phyloP scores from a whole-genome alignment of 2,329 filamentous ascomycete species.

The Aspergillus thermomutatus region DNA sequence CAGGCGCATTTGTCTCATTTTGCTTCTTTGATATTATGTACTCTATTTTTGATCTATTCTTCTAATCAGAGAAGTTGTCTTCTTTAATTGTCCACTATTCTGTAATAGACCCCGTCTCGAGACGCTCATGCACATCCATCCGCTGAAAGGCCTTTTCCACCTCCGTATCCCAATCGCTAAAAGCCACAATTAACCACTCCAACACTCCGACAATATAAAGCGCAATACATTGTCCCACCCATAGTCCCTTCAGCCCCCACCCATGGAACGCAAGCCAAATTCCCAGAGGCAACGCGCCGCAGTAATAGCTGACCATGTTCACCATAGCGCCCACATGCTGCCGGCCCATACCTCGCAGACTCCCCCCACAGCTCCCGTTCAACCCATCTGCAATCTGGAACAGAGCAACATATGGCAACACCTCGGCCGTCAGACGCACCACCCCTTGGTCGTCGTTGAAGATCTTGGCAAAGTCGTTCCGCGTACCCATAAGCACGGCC shows the following conservation, averaged over 20 bases:
- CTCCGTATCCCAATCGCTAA: slow-evolving; percentile 73
- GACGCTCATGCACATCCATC: slow-evolving; percentile 53
- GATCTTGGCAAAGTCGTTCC: slow-evolving; percentile 69
- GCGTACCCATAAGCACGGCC: slow-evolving; percentile 64
- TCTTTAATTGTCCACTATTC: not conserved
- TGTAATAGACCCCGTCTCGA: slow-evolving; percentile 13
- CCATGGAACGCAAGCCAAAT: slow-evolving; percentile 83
- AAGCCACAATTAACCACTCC: slow-evolving; percentile 76
- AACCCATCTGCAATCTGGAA: slow-evolving; percentile 89
- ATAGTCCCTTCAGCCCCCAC: slow-evolving; percentile 76
- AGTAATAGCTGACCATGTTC: slow-evolving; percentile 81
- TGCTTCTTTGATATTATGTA: not conserved
- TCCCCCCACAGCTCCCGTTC: slow-evolving; percentile 80
- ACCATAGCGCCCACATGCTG: slow-evolving; percentile 82
- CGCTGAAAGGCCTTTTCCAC: slow-evolving; percentile 68
- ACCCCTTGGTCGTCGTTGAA: slow-evolving; percentile 78
- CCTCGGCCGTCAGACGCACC: slow-evolving; percentile 68
- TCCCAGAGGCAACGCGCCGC: slow-evolving; percentile 73
- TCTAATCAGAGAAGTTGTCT: not conserved
- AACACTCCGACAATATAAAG: slow-evolving; percentile 73
- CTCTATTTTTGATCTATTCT: not conserved
- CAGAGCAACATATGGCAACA: slow-evolving; percentile 81
- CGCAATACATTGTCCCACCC: slow-evolving; percentile 79
- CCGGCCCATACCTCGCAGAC: slow-evolving; percentile 76
- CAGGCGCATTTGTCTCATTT: not conserved